A percentile compares a stretch with the other conserved stretches of the same genome.
phyloP scores from a whole-genome alignment of 75 land plant species.

The Adiantum capillusveneris region DNA sequence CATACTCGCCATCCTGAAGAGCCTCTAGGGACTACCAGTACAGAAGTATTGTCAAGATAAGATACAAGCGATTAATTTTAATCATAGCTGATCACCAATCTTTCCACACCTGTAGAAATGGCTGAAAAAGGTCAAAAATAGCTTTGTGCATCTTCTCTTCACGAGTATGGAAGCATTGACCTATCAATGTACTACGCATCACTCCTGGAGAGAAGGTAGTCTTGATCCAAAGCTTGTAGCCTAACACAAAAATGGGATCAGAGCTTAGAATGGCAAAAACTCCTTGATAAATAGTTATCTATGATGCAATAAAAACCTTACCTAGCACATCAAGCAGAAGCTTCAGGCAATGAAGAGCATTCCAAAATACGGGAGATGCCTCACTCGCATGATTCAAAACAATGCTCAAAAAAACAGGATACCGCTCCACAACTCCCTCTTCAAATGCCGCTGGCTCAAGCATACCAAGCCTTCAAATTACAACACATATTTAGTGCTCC shows the following conservation, averaged over 20 bases:
- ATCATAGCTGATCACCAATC: not conserved
- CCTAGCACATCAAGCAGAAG: slow-evolving; percentile 75
- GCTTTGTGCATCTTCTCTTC: slow-evolving; percentile 88
- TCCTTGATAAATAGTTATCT: too few relatives aligned
- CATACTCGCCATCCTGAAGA: slow-evolving; percentile 93
- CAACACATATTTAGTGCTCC: too few relatives aligned
- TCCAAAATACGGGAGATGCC: slow-evolving; percentile 63
- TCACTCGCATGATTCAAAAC: slow-evolving; percentile 93
- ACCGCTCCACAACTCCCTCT: slow-evolving; percentile 82
- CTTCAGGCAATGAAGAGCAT: slow-evolving; percentile 75
- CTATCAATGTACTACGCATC: slow-evolving; percentile 83
- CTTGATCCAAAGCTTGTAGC: slow-evolving; percentile 85
- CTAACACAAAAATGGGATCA: slow-evolving; percentile 40
- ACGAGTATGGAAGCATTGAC: slow-evolving; percentile 90
- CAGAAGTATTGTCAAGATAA: not conserved
- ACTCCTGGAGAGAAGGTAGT: slow-evolving; percentile 85
- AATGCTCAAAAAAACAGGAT: slow-evolving; percentile 76
- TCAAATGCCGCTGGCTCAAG: slow-evolving; percentile 79
- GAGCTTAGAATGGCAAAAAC: too few relatives aligned
- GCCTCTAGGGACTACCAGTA: slow-evolving; percentile 77
- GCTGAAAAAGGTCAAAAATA: slow-evolving; percentile 88
- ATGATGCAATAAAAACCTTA: slow-evolving; percentile 8
- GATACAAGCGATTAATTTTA: not conserved
- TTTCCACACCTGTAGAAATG: slow-evolving; percentile 68
- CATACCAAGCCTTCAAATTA: slow-evolving; percentile 63